Base-by-base conservation (phyloP, 306 rosid species). In the Corylus heterophylla region DNA sequence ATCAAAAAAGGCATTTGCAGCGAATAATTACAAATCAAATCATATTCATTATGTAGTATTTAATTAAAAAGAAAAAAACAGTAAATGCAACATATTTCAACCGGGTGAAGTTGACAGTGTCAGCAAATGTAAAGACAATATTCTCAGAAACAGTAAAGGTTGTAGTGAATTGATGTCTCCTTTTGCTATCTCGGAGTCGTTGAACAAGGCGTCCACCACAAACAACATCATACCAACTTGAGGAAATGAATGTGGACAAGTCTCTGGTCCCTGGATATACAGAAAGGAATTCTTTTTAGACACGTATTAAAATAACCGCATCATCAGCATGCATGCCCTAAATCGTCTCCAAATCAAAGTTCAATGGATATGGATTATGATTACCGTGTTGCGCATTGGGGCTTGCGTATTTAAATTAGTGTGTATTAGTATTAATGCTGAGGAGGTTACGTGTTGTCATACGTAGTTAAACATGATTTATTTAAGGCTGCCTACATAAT, bases 331-430 rank as follows among this genome's bases (percentile, higher is more conserved):
- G 25, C 25, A 76, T 63, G 74, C 51, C 35, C 8, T n/a, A 64
- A n/a, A 62, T 44, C 67, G 52, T 48, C 76, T 80, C 63, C 62
- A 49, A 73, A 81, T 82, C 81, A 63, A 81, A 79, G 89, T 85
- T 86, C 94, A 86, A 85, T 90, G 94, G 84, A 88, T 82, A 76
- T 39, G 44, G 6, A 31, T 31, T 39, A 39, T 74, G 79, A 90
- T 85, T 69, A 82, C 85, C 82, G 85, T 83, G 90, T 73, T 82
- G 80, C 85, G 88, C 89, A 79, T 85, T 87, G 69, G 83, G 78
- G 70, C 83, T 81, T 79, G 88, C 82, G 80, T 62, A 48, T 47
- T 31, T 31, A 31, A 31, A 31, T 31, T 31, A 31, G 35, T 31
- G 35, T 31, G 35, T 31, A 31, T 31, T 31, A 3, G 2, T 31